These are phyloP conservation scores for Phytophthora quininea DNA, from an alignment of 352 stramenopile genomes.

Conservation along the genomic window DNA sequence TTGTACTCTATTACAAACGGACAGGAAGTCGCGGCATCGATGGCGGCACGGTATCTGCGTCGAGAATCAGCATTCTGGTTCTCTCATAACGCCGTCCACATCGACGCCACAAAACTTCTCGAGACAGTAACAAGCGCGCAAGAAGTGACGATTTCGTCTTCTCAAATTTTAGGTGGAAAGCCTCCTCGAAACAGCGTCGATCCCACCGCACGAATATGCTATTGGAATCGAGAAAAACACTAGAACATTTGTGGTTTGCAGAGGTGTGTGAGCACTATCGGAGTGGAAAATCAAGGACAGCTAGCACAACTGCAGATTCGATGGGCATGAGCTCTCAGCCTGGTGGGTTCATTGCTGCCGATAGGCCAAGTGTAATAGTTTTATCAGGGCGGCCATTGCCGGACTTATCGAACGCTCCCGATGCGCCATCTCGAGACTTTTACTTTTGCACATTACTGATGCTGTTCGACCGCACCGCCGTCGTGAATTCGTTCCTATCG, in stretches of 20 bases:
- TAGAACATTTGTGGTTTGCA: background rate
- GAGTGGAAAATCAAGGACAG: background rate
- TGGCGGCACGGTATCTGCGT: conserved; percentile 15
- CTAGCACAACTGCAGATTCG: too few relatives aligned
- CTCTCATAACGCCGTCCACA: conserved; percentile 3
- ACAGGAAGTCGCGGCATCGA: conserved; percentile 12
- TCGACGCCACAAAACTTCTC: background rate
- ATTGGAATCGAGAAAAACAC: background rate
- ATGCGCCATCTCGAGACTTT: background rate
- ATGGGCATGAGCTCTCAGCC: too few relatives aligned
- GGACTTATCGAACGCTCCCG: background rate
- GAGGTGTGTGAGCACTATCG: conserved; percentile 1
- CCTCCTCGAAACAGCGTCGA: background rate
- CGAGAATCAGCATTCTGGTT: conserved; percentile 22
- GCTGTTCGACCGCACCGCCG: conserved; percentile 5
- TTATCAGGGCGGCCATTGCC: conserved; percentile 4
- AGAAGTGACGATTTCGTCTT: background rate
- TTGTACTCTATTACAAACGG: conserved; percentile 20
- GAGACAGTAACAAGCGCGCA: background rate
- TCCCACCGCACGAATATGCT: background rate
- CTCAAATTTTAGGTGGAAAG: background rate
- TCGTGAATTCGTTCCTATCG: background rate
- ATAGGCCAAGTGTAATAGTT: background rate
- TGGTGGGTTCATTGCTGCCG: background rate
- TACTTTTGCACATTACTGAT: conserved; percentile 2